Base-by-base conservation (phyloP, 148 eudicot genomes). In the Rhododendron ferrugineum region DNA sequence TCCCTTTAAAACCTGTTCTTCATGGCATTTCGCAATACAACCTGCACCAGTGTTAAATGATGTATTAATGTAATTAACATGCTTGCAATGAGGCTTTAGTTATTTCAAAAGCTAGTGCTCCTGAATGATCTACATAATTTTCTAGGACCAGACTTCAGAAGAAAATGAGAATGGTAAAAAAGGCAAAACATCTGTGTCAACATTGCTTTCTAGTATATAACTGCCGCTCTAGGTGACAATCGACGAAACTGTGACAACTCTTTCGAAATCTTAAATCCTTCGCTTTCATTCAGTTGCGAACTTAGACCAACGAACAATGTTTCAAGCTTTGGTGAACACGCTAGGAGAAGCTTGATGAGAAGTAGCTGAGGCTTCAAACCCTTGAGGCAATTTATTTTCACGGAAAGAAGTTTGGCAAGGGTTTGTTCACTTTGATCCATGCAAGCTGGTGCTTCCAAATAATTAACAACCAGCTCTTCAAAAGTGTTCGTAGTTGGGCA, bases 281-380 rank as follows among this genome's bases (percentile, higher is more conserved):
- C 28, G 3, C n/a, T 11, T 11, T 44, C 30, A n/a, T 78, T n/a
- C 4, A 78, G 52, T 42, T 46, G 30, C 16, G 15, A 1, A 78
- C 28, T 10, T 1, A 23, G 54, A 18, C 3, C 7, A 42, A 44
- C 7, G 2, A 44, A 46, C 32, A 78, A 23, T 44, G 32, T 78
- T n/a, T 78, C 32, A 4, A 78, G 80, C 80, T 9, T n/a, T 46
- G 80, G 80, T 23, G 80, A 78, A 22, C 32, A 47, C 7, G 80
- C 54, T 42, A 78, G 54, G 13, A 78, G 26, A 46, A 42, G 54
- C 54, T 78, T 78, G 32, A 78, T 23, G 54, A 78, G 15, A 78
- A 44, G 80, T 8, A 78, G 32, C 26, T 78, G 52, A 42, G 80
- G 52, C 80, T 78, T 37, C 80, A 78, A 44, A 78, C 80, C 80